These are phyloP conservation scores for Passiflora organensis DNA, from an alignment of 345 rosid genomes.

Conservation along the genomic window DNA sequence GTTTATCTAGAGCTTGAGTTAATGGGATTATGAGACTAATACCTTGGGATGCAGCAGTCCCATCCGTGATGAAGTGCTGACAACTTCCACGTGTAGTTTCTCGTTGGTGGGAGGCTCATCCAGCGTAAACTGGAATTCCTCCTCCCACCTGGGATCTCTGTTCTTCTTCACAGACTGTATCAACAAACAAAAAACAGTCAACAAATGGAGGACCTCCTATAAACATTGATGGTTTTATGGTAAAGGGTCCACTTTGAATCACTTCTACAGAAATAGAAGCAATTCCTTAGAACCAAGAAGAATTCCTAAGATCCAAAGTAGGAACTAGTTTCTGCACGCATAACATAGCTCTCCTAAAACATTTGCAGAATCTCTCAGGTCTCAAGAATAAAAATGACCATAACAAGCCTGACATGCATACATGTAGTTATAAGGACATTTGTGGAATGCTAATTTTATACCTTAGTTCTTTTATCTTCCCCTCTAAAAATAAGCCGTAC, in stretches of 20 bases:
- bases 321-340: too few relatives aligned
- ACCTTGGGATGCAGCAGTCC: slow-evolving; percentile 92
- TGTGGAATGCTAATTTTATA: slow-evolving; percentile 5
- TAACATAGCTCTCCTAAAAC: too few relatives aligned
- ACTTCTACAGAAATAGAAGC: too few relatives aligned
- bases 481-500: slow-evolving; percentile 69
- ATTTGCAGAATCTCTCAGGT: too few relatives aligned
- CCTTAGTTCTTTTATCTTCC: slow-evolving; percentile 85
- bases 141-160: slow-evolving; percentile 95
- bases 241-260: too few relatives aligned
- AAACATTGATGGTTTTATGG: neutral
- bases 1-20: too few relatives aligned
- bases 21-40: neutral
- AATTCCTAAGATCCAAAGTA: too few relatives aligned
- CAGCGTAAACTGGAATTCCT: slow-evolving; percentile 64
- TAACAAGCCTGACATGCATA: neutral
- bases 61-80: slow-evolving; percentile 69
- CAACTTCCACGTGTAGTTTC: slow-evolving; percentile 74
- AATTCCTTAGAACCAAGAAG: too few relatives aligned
- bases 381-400: too few relatives aligned
- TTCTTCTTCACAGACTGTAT: slow-evolving; percentile 72
- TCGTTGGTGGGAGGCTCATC: slow-evolving; percentile 77
- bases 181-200: slow-evolving; percentile 8
- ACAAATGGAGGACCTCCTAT: neutral
- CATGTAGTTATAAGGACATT: neutral